A percentile compares a stretch with the other conserved stretches of the same genome.
phyloP scores from a whole-genome alignment of 1,139 yeast genomes.

The Pichia sp. region DNA sequence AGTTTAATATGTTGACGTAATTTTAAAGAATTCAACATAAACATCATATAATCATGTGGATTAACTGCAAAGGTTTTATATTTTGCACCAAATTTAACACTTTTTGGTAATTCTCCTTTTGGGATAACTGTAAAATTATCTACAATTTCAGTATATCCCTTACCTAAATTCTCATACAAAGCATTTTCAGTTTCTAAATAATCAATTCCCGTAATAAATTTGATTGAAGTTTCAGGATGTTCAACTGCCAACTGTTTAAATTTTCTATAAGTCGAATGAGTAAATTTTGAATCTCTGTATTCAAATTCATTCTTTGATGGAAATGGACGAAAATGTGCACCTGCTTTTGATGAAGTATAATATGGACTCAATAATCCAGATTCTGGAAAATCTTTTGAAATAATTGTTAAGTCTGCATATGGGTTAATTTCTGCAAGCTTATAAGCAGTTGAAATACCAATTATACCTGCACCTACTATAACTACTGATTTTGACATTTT shows the following conservation, averaged over 20 bases:
- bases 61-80: slow-evolving; percentile 60
- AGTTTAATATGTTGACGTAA: slow-evolving; percentile 42
- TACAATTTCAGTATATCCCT: slow-evolving; percentile 45
- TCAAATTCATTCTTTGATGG: slow-evolving; percentile 45
- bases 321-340: slow-evolving; percentile 72
- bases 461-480: slow-evolving; percentile 19
- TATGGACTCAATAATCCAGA: slow-evolving; percentile 31
- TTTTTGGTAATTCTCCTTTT: slow-evolving; percentile 32
- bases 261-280: slow-evolving; percentile 41
- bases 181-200: slow-evolving; percentile 45
- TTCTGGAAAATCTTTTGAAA: slow-evolving; percentile 50
- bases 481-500: slow-evolving; percentile 9
- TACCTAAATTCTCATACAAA: slow-evolving; percentile 30
- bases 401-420: slow-evolving; percentile 34
- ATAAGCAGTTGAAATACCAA: slow-evolving; percentile 25
- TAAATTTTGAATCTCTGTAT: slow-evolving; percentile 40
- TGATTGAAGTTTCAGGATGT: slow-evolving; percentile 50
- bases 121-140: slow-evolving; percentile 37
- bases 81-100: slow-evolving; percentile 39
- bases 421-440: slow-evolving; percentile 21
- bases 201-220: slow-evolving; percentile 52
- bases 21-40: slow-evolving; percentile 34
- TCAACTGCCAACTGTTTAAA: slow-evolving; percentile 38
- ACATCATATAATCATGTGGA: slow-evolving; percentile 51
- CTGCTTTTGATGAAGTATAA: slow-evolving; percentile 73